Base-by-base conservation (phyloP, 495 filamentous ascomycete species). In the Neurospora tetrasperma region DNA sequence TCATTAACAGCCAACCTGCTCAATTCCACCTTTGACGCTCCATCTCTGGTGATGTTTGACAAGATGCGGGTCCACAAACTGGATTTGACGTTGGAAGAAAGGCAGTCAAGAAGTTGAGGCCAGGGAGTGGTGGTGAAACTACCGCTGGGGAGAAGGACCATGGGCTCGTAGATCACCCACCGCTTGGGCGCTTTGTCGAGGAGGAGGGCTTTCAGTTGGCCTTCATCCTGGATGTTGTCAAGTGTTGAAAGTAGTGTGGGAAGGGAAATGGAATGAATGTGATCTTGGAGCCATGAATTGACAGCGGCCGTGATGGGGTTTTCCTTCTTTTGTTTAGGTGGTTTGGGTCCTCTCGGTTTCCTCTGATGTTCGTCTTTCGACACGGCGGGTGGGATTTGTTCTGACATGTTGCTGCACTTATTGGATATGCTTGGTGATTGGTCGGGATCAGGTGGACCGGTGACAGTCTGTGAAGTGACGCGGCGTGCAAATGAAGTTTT, bases 1-100 rank as follows among this genome's bases (percentile, higher is more conserved):
- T 89, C 88, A 77, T 93, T 94, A 54, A 92, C 81, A 16, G 92
- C 92, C 11, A 94, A 83, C 75, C 94, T 91, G 0, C 91, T 93
- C 8, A 90, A 75, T 0, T 46, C 42, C 1, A 73, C 82, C 9
- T 79, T 80, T 11, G 48, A 78, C 7, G 73, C 74, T 18, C 54
- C 23, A 31, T 66, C 54, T 7, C 27, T 0, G 0, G 91, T 84
- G 3, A 86, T 83, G 6, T 76, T 74, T 35, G 84, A 84, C 4
- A 96, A 82, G 48, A 84, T 80, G 20, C 79, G 42, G 2, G 18
- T 20, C 86, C 86, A 89, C 20, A 89, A 82, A 3, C 79, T 68
- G 2, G 76, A 16, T 2, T 35, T 48, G 18, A 74, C 71, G 0
- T 74, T 54, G 1, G 68, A 39, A 1, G 71, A 69, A 3, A 75